Evolutionary conservation across 176 grass and related monocot species (phyloP).

Genomic region (Aegilops sharonensis): DNA sequence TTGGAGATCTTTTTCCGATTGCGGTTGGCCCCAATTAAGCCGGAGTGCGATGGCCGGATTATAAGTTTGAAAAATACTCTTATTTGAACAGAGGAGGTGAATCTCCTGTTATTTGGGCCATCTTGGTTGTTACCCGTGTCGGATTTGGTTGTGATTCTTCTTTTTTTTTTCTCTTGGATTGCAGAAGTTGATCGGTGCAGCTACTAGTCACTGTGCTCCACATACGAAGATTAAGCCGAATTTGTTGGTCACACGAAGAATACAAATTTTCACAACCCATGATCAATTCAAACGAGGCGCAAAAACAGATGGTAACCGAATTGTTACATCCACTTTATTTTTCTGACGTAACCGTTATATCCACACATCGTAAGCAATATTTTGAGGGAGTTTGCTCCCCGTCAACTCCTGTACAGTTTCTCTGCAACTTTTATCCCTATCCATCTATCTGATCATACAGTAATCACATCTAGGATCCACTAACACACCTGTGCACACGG

Average conservation of each 20-base stretch:
- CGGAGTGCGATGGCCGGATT: background rate
- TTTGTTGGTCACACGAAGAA: background rate
- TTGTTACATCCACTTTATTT: background rate
- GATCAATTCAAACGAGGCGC: background rate
- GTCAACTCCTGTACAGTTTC: background rate
- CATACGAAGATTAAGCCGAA: no score
- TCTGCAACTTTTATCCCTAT: background rate
- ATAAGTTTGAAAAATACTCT: background rate
- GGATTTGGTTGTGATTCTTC: background rate
- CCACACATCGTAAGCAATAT: background rate
- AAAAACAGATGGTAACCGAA: background rate
- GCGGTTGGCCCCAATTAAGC: background rate
- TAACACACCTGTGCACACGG: background rate
- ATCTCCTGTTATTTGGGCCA: background rate
- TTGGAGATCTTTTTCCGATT: constrained; percentile 23
- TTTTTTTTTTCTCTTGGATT: no score
- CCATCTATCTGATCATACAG: background rate
- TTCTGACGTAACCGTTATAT: no score
- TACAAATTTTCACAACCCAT: background rate
- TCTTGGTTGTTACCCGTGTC: background rate
- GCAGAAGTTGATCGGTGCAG: no score
- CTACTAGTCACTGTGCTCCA: background rate
- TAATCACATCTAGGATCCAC: background rate
- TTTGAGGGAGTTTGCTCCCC: background rate
- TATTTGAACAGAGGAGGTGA: background rate